These are phyloP conservation scores for Alternaria infectoria DNA, from an alignment of 2,329 filamentous ascomycete genomes.

Conservation along the genomic window DNA sequence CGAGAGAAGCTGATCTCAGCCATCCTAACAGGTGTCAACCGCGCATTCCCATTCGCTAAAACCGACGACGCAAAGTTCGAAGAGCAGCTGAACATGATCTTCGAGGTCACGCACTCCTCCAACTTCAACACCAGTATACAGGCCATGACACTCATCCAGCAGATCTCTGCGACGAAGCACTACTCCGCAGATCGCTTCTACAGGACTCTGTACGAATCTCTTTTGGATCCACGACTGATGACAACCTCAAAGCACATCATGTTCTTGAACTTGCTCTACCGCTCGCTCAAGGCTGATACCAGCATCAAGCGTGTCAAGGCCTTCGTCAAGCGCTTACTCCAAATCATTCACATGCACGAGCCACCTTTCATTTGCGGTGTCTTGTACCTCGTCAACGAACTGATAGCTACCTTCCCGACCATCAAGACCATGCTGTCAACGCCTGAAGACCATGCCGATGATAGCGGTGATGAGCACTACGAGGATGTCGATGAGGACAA, in stretches of 20 bases:
- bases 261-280: slow-evolving; percentile 90
- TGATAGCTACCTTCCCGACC: slow-evolving; percentile 79
- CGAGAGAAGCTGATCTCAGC: slow-evolving; percentile 92
- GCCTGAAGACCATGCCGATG: slow-evolving; percentile 78
- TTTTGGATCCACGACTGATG: slow-evolving; percentile 86
- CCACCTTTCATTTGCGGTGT: slow-evolving; percentile 91
- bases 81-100: slow-evolving; percentile 89
- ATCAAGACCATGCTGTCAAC: slow-evolving; percentile 71
- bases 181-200: slow-evolving; percentile 91
- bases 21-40: slow-evolving; percentile 91
- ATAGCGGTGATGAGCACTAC: slow-evolving; percentile 75
- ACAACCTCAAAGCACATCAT: slow-evolving; percentile 94
- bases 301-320: slow-evolving; percentile 92
- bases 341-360: slow-evolving; percentile 86
- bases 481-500: slow-evolving; percentile 64
- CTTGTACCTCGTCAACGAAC: slow-evolving; percentile 85
- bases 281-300: slow-evolving; percentile 86
- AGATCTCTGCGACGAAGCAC: slow-evolving; percentile 81
- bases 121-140: slow-evolving; percentile 99
- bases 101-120: slow-evolving; percentile 93
- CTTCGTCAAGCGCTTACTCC: slow-evolving; percentile 91
- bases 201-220: slow-evolving; percentile 90
- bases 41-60: slow-evolving; percentile 90
- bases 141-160: slow-evolving; percentile 92
- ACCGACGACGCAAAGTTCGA: slow-evolving; percentile 83